These are phyloP conservation scores for Gynostemma pentaphyllum DNA, from an alignment of 306 rosid genomes.

Conservation along the genomic window DNA sequence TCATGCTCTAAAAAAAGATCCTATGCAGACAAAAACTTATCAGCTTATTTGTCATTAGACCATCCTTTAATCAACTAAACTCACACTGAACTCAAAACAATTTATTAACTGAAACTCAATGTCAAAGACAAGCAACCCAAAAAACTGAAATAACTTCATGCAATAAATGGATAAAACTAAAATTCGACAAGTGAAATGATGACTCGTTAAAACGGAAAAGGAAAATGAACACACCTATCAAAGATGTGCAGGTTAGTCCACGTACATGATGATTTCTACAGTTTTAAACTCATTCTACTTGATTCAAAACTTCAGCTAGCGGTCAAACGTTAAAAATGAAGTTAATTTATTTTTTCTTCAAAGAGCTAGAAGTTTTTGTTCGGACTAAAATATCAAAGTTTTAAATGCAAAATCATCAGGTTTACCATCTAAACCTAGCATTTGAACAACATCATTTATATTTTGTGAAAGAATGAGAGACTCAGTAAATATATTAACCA, in stretches of 20 bases:
- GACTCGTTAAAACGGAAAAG: neutral
- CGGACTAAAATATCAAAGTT: neutral
- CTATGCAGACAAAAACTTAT: neutral
- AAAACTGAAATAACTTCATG: neutral
- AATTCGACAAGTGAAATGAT: neutral
- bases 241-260: neutral
- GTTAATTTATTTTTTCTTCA: neutral
- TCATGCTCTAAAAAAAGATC: neutral
- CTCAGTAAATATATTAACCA: neutral
- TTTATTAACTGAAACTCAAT: neutral
- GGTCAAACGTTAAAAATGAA: neutral
- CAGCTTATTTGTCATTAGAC: neutral
- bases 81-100: neutral
- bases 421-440: neutral
- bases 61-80: neutral
- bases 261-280: neutral
- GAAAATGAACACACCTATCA: neutral
- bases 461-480: neutral
- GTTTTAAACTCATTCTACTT: neutral
- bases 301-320: neutral
- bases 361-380: neutral
- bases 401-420: neutral
- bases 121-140: neutral
- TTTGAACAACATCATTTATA: neutral
- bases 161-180: neutral